Conservation (phyloP, 257 asterid genomes). For the Solanum commersonii region DNA sequence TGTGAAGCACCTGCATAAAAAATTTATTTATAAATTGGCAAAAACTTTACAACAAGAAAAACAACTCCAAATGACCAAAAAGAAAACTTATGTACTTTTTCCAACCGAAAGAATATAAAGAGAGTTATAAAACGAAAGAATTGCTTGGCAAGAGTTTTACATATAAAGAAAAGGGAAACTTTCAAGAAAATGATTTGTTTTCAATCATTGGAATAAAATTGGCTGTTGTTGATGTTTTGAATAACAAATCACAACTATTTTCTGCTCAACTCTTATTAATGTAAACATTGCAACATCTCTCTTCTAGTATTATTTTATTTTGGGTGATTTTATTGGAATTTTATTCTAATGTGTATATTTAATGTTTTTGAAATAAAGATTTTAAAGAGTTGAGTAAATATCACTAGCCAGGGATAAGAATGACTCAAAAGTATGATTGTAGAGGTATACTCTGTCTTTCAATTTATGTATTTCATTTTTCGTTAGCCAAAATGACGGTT, state of each 20-base stretch:
- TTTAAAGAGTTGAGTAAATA: no score
- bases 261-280: no score
- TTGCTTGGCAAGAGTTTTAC: not conserved
- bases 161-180: not conserved
- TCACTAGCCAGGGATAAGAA: no score
- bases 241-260: no score
- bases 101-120: not conserved
- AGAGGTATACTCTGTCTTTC: no score
- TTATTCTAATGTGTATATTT: not conserved
- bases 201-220: not conserved
- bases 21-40: no score
- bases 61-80: not conserved
- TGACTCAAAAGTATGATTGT: no score
- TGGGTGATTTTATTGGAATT: not conserved
- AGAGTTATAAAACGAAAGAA: not conserved
- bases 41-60: not conserved
- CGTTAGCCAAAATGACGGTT: no score
- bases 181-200: not conserved
- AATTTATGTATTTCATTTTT: no score
- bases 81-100: not conserved
- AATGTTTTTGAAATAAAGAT: not conserved
- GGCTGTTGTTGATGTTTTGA: no score
- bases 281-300: conserved; percentile 18
- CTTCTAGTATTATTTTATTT: no score
- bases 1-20: not conserved